These are phyloP conservation scores for Pichia eremophila DNA, from an alignment of 805 yeast genomes.

Conservation along the genomic window DNA sequence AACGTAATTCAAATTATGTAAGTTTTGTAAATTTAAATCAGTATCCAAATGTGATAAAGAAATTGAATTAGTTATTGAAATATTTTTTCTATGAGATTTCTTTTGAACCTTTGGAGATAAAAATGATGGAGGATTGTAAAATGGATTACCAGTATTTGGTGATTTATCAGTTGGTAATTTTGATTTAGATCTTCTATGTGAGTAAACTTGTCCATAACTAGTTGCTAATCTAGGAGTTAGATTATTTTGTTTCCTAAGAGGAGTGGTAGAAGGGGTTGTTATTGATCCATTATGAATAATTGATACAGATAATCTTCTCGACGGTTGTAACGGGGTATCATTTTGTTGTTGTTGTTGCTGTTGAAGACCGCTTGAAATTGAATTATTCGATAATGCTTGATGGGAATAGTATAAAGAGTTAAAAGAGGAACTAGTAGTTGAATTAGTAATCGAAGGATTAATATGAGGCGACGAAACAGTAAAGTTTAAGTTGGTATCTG, in stretches of 20 bases:
- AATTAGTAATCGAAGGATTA: slow-evolving; percentile 17
- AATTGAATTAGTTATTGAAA: slow-evolving; percentile 24
- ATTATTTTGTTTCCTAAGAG: not conserved
- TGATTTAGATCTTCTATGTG: slow-evolving; percentile 17
- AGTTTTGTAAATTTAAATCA: slow-evolving; percentile 21
- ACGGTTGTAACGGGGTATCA: slow-evolving; percentile 14
- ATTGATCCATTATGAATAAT: not conserved
- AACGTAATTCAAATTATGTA: slow-evolving; percentile 7
- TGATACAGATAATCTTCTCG: slow-evolving; percentile 11
- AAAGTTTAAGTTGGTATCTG: slow-evolving; percentile 12
- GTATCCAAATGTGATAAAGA: slow-evolving; percentile 24
- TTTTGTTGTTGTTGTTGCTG: not conserved
- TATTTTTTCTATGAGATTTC: slow-evolving; percentile 22
- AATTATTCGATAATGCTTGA: slow-evolving; percentile 8
- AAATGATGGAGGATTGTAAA: slow-evolving; percentile 37
- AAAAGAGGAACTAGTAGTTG: slow-evolving; percentile 6
- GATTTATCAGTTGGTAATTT: slow-evolving; percentile 23
- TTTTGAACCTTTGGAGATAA: slow-evolving; percentile 32
- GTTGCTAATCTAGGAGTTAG: slow-evolving; percentile 10
- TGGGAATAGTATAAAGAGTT: slow-evolving; percentile 1
- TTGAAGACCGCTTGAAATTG: slow-evolving; percentile 5
- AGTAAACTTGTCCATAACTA: not conserved
- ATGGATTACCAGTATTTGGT: slow-evolving; percentile 35
- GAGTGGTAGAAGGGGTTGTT: slow-evolving; percentile 1
- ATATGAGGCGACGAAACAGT: slow-evolving; percentile 14